Evolutionary conservation across 768 basidiomycete species (phyloP), one percentile per base, ranked within the genome.

Genomic region (Boletus barrowsii): DNA sequence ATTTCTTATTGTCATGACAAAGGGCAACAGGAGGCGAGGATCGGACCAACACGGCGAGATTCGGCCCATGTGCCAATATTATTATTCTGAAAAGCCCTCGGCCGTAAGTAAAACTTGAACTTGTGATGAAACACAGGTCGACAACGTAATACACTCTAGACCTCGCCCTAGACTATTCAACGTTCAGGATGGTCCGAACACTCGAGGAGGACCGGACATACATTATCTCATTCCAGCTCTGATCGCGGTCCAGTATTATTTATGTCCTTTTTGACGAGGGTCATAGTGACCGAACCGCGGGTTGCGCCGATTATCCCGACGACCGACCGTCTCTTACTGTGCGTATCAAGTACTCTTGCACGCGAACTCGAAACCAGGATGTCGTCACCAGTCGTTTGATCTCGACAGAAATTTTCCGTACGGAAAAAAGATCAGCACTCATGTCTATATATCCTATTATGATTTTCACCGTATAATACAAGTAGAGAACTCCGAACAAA

Each of bases 381-480:
- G 22, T 10, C 14, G 39, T 42, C 17, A 17, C 24, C 32, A n/a
- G 20, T 22, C 10, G 48, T 43, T 40, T 42, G 54, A 52, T 33
- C 49, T 49, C 18, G 46, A 50, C 48, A 43, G 59, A 36, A 15
- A 42, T 24, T 15, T 20, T 11, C 35, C 32, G 5, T 17, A 22
- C 14, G 2, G 17, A 20, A 49, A 54, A 39, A 33, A 57, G 37
- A 18, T 10, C 7, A 40, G 40, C 42, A 5, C n/a, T 10, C 11
- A 39, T 2, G 29, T 11, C 18, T 41, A 42, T 47, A 51, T 49
- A 55, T 18, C n/a, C 49, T 42, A 67, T 65, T 67, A 65, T 55
- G 47, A 50, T 44, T 40, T 54, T 46, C 46, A 51, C 36, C 11
- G 47, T 65, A 64, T 51, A 20, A 32, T 68, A 68, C 66, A 59